Evolutionary conservation across 345 rosid genomes (phyloP).

Genomic region (Eucalyptus paniculata): DNA sequence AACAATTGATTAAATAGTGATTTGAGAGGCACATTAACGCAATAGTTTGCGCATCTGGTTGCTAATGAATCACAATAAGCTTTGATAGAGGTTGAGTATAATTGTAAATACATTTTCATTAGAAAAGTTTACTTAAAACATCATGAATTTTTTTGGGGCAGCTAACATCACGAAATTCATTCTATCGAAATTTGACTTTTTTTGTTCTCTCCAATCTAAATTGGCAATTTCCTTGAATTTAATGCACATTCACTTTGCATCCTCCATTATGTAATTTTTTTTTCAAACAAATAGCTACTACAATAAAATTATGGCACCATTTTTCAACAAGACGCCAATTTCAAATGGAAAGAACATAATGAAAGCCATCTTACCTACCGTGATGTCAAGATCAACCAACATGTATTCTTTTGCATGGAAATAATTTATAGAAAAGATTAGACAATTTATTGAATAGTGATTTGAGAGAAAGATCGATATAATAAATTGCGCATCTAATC

Average conservation of each 20-base stretch:
- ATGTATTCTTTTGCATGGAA: not conserved
- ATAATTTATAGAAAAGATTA: not conserved
- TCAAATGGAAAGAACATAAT: accelerated
- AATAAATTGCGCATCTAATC: not conserved
- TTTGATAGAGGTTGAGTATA: not conserved
- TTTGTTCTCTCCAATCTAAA: not conserved
- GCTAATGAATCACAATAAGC: not conserved
- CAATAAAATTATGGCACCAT: not conserved
- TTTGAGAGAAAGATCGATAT: not conserved
- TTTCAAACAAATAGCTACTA: not conserved
- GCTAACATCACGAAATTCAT: not conserved
- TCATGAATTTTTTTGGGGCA: not conserved
- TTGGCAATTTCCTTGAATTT: not conserved
- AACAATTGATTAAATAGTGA: not conserved
- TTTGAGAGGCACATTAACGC: not conserved
- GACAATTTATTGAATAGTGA: not conserved
- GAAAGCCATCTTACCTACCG: not conserved
- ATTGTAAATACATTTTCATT: not conserved
- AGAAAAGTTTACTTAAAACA: not conserved
- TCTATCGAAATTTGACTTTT: not conserved
- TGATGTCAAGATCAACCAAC: not conserved
- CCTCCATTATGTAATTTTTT: not conserved
- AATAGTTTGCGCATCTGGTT: not conserved
- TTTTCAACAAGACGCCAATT: not conserved
- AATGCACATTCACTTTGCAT: not conserved